Conservation (phyloP, 2,329 filamentous ascomycete species). For the Pseudocercospora eumusae region DNA sequence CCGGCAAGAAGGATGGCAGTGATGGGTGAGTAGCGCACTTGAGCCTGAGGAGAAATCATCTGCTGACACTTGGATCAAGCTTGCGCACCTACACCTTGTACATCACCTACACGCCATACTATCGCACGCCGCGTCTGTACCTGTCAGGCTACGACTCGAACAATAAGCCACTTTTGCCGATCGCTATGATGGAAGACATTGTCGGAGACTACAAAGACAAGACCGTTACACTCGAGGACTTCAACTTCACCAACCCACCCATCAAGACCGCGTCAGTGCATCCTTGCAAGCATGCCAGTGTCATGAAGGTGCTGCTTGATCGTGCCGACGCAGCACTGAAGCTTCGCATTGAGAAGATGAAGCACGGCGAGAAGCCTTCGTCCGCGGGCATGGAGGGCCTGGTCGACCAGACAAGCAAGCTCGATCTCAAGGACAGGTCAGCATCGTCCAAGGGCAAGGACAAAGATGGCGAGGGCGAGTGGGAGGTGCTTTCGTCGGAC, state of each 20-base stretch:
- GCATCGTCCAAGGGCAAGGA: conserved; percentile 46
- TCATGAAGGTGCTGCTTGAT: conserved; percentile 97
- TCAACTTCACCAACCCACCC: conserved; percentile 86
- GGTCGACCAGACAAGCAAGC: conserved; percentile 70
- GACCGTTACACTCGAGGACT: conserved; percentile 96
- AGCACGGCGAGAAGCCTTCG: conserved; percentile 52
- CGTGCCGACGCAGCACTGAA: conserved; percentile 92
- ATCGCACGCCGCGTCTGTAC: conserved; percentile 92
- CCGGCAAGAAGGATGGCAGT: conserved; percentile 47
- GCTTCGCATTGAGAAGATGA: conserved; percentile 79
- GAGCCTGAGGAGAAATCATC: neutral
- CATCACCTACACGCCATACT: conserved; percentile 97
- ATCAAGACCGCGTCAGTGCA: conserved; percentile 97
- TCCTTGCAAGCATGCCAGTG: conserved; percentile 93
- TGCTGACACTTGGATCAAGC: conserved; percentile 43
- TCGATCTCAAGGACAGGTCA: conserved; percentile 61
- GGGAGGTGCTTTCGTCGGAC: conserved; percentile 60
- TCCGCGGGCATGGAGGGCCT: conserved; percentile 75
- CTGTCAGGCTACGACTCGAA: conserved; percentile 78
- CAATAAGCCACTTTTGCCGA: conserved; percentile 71
- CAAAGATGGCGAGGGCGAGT: conserved; percentile 58
- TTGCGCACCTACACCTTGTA: conserved; percentile 95
- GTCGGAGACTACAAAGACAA: conserved; percentile 97
- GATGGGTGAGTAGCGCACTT: conserved; percentile 53
- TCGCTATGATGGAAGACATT: conserved; percentile 94